These are phyloP conservation scores for Chytriomyces sp. DNA, from an alignment of 192 early-diverging fungal genomes.

Conservation along the genomic window DNA sequence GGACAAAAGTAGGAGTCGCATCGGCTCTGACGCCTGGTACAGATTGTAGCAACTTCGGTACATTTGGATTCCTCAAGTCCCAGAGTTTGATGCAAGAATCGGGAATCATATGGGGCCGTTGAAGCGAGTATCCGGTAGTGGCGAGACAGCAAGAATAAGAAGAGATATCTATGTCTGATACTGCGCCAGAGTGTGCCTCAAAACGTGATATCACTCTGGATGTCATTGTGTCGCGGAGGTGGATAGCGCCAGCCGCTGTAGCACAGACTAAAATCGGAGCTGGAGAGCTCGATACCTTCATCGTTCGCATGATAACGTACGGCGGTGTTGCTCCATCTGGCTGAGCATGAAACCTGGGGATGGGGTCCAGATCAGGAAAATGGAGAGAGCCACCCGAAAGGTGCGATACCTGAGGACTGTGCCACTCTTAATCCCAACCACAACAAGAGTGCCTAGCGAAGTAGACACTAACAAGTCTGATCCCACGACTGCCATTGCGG, in stretches of 20 bases:
- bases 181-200: slow-evolving; percentile 73
- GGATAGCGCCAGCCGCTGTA: slow-evolving; percentile 63
- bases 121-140: slow-evolving; percentile 17
- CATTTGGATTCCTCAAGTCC: slow-evolving; percentile 73
- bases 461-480: slow-evolving; percentile 63
- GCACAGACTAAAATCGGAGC: slow-evolving; percentile 56
- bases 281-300: background rate
- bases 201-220: slow-evolving; percentile 58
- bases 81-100: slow-evolving; percentile 84
- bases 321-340: background rate
- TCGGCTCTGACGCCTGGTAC: slow-evolving; percentile 58
- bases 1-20: slow-evolving; percentile 46
- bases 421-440: background rate
- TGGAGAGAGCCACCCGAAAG: background rate
- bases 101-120: slow-evolving; percentile 61
- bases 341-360: background rate
- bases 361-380: background rate
- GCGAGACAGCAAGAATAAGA: slow-evolving; percentile 62
- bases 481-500: slow-evolving; percentile 36
- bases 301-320: background rate
- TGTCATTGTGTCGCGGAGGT: slow-evolving; percentile 67
- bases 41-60: slow-evolving; percentile 70
- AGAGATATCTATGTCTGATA: slow-evolving; percentile 75
- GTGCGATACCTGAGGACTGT: background rate
- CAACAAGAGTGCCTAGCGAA: slow-evolving; percentile 29